phyloP scores from a whole-genome alignment of 1,139 yeast genomes.

The Blastobotrys arbuscula region DNA sequence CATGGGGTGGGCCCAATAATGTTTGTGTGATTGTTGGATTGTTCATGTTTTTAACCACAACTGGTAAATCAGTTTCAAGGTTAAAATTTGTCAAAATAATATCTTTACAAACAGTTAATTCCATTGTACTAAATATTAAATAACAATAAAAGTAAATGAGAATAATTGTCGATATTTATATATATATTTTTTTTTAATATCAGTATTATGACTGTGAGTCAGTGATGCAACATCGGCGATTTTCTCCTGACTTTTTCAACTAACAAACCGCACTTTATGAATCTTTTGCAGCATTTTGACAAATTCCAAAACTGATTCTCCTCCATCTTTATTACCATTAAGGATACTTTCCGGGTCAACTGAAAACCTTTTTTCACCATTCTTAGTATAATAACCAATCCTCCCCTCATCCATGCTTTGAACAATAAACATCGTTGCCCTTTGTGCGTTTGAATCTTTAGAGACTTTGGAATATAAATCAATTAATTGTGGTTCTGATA shows the following conservation, averaged over 20 bases:
- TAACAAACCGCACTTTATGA: too few species aligned
- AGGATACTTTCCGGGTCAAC: neutral
- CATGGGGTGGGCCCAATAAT: constrained; percentile 18
- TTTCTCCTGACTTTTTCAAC: too few species aligned
- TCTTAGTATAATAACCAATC: neutral
- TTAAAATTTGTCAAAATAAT: neutral
- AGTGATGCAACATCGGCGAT: too few species aligned
- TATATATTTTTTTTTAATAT: too few species aligned
- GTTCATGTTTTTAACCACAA: constrained; percentile 13
- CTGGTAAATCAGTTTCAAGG: neutral
- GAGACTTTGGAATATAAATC: neutral
- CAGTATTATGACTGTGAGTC: too few species aligned
- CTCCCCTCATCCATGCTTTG: neutral
- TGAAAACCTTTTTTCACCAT: neutral
- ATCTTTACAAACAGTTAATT: too few species aligned
- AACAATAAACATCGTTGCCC: neutral
- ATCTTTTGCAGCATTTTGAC: neutral
- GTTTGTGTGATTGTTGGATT: constrained; percentile 17
- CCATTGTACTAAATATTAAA: too few species aligned
- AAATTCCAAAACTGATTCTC: neutral
- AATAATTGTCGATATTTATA: too few species aligned
- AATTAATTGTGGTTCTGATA: constrained; percentile 1
- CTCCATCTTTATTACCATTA: neutral
- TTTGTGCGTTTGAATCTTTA: neutral
- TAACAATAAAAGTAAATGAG: too few species aligned